A percentile compares a stretch with the other conserved stretches of the same genome.
phyloP scores from a whole-genome alignment of 208 protist species.

The Wallacemonas sp. region DNA sequence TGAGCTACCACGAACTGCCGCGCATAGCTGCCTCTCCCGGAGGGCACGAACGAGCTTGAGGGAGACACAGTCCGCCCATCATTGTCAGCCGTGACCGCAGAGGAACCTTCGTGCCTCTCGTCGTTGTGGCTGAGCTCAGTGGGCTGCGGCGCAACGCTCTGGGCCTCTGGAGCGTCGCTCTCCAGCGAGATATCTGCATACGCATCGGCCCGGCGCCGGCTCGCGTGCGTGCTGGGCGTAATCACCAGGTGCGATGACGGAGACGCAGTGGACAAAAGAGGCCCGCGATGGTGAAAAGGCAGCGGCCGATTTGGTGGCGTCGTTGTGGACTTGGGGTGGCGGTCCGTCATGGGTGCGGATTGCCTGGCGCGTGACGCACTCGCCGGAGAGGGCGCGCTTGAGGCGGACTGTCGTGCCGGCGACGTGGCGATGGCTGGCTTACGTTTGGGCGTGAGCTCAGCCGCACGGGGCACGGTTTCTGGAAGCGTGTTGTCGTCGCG shows the following conservation, averaged over 20 bases:
- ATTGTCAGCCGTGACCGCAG: background rate
- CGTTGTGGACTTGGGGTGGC: no score
- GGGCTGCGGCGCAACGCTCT: background rate
- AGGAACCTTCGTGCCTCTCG: background rate
- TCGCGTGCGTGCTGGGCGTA: background rate
- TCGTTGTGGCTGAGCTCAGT: background rate
- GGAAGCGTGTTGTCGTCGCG: conserved; percentile 11
- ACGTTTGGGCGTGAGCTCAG: background rate
- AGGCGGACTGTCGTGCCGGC: background rate
- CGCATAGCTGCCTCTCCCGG: conserved; percentile 7
- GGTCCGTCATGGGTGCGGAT: no score
- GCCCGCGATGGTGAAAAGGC: no score
- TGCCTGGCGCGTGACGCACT: no score
- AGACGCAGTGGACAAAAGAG: no score
- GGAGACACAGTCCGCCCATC: background rate
- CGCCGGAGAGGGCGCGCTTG: no score
- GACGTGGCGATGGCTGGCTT: background rate
- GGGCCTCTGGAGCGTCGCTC: conserved; percentile 1
- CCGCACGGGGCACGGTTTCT: no score
- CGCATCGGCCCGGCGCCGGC: background rate
- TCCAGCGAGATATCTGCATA: background rate
- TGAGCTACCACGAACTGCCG: background rate
- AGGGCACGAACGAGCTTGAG: background rate
- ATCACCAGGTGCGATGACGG: background rate
- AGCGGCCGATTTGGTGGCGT: no score